Evolutionary conservation across 1,284 basidiomycete genomes (phyloP).

Genomic region (Moesziomyces parantarcticus): DNA sequence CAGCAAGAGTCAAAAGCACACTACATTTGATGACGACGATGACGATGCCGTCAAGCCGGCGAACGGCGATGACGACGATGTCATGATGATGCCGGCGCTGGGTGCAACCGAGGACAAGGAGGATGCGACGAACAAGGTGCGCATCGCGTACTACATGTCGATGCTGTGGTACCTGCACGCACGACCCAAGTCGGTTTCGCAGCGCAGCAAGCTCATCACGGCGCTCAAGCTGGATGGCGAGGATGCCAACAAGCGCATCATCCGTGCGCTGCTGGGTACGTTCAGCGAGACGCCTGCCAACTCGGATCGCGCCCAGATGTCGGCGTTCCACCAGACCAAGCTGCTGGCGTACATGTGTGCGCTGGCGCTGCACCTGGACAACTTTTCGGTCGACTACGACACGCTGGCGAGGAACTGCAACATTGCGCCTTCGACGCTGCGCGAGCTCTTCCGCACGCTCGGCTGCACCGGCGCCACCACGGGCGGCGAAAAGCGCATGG

Average conservation of each 20-base stretch:
- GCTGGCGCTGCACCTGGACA: conserved; percentile 60
- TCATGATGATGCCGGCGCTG: conserved; percentile 41
- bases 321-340: conserved; percentile 56
- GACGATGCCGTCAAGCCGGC: conserved; percentile 11
- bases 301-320: conserved; percentile 40
- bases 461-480: conserved; percentile 48
- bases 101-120: conserved; percentile 47
- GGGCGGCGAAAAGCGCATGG: conserved; percentile 52
- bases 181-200: conserved; percentile 38
- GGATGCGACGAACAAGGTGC: conserved; percentile 43
- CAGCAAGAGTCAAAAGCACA: conserved; percentile 26
- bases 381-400: conserved; percentile 56
- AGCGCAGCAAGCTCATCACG: conserved; percentile 30
- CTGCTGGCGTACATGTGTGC: conserved; percentile 61
- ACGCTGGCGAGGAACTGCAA: conserved; percentile 40
- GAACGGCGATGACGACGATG: conserved; percentile 13
- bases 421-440: conserved; percentile 32
- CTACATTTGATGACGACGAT: conserved; percentile 33
- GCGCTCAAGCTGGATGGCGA: conserved; percentile 41
- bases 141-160: conserved; percentile 49
- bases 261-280: conserved; percentile 27
- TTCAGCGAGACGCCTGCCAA: conserved; percentile 39
- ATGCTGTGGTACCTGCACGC: conserved; percentile 36
- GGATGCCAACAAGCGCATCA: conserved; percentile 40
- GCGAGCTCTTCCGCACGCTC: conserved; percentile 50